phyloP scores from a whole-genome alignment of 2,329 filamentous ascomycete genomes.

The Xylaria sp. region DNA sequence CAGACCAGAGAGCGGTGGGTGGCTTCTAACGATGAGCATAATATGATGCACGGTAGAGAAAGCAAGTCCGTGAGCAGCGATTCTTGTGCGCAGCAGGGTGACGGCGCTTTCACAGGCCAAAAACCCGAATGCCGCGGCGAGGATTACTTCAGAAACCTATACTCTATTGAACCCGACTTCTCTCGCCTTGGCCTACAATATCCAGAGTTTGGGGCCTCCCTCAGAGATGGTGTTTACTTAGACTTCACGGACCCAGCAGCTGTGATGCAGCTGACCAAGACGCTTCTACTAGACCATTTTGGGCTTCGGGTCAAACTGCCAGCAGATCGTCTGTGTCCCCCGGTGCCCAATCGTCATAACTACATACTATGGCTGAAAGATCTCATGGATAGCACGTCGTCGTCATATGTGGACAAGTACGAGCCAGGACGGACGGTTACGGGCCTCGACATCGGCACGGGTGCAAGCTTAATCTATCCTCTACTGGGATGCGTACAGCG shows the following conservation, averaged over 20 bases:
- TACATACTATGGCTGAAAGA: slow-evolving; percentile 91
- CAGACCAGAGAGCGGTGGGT: slow-evolving; percentile 21
- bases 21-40: neutral
- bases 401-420: slow-evolving; percentile 60
- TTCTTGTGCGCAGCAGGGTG: neutral
- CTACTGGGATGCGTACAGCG: slow-evolving; percentile 79
- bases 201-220: slow-evolving; percentile 41
- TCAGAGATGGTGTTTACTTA: slow-evolving; percentile 60
- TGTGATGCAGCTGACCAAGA: slow-evolving; percentile 84
- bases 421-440: slow-evolving; percentile 61
- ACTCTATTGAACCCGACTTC: slow-evolving; percentile 45
- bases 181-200: slow-evolving; percentile 42
- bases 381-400: slow-evolving; percentile 78
- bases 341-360: slow-evolving; percentile 81
- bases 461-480: slow-evolving; percentile 91
- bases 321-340: slow-evolving; percentile 83
- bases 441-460: slow-evolving; percentile 89
- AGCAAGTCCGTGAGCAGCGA: no score
- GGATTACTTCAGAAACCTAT: slow-evolving; percentile 44
- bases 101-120: neutral
- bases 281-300: slow-evolving; percentile 81
- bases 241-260: slow-evolving; percentile 84
- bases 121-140: slow-evolving; percentile 31
- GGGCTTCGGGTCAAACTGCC: slow-evolving; percentile 76
- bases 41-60: slow-evolving; percentile 1